These are phyloP conservation scores for Stylonectria norvegica DNA, from an alignment of 2,329 filamentous ascomycete genomes.

Conservation along the genomic window DNA sequence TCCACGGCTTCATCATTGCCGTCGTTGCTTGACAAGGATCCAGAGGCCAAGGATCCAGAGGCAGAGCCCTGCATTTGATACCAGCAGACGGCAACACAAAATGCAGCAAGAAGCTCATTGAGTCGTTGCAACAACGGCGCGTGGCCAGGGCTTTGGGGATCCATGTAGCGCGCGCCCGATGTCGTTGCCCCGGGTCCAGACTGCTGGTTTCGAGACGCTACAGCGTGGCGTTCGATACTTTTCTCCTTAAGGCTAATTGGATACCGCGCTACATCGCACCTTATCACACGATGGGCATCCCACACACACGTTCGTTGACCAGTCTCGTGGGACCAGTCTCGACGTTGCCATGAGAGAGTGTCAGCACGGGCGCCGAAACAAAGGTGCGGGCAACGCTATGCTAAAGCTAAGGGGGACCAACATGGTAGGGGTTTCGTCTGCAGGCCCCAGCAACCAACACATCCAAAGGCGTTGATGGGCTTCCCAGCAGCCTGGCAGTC, in stretches of 20 bases:
- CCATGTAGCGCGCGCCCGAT: not conserved
- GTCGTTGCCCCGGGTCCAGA: constrained; percentile 1
- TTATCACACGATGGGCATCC: constrained; percentile 1
- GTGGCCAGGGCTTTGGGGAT: not conserved
- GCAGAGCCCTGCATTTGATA: not conserved
- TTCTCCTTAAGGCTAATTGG: not conserved
- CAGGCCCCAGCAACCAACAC: not conserved
- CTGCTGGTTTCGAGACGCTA: not conserved
- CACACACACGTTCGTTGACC: not conserved
- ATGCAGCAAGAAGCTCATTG: too few relatives aligned
- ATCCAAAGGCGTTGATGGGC: not conserved
- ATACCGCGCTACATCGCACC: not conserved
- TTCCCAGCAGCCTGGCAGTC: not conserved
- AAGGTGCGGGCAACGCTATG: not conserved
- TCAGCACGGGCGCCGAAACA: not conserved
- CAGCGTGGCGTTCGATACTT: not conserved
- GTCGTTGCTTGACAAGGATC: not conserved
- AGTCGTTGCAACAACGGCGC: not conserved
- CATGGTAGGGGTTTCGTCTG: not conserved
- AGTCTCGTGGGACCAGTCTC: not conserved
- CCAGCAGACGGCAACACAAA: not conserved
- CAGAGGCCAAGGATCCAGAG: not conserved
- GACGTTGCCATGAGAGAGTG: not conserved
- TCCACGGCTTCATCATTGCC: not conserved
- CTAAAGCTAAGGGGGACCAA: not conserved